Conservation (phyloP, 2,329 filamentous ascomycete species). For the Aspergillus sp. region DNA sequence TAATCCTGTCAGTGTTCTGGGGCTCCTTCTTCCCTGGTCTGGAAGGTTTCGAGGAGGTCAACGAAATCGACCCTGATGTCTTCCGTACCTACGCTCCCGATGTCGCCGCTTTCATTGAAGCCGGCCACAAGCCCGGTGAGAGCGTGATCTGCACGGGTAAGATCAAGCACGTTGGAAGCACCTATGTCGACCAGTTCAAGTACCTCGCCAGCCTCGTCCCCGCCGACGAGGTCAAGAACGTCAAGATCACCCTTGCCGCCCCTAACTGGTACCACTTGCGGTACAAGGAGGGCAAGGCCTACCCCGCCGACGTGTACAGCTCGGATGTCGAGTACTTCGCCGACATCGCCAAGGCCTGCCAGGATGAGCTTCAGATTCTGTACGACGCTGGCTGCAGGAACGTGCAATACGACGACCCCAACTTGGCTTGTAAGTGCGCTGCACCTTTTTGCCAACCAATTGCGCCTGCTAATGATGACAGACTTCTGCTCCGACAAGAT, state of each 20-base stretch:
- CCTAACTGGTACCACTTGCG: slow-evolving; percentile 65
- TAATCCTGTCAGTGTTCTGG: slow-evolving; percentile 44
- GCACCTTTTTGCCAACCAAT: neutral
- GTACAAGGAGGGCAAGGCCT: slow-evolving; percentile 50
- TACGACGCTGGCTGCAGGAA: slow-evolving; percentile 59
- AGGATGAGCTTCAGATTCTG: slow-evolving; percentile 54
- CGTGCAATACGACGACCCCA: slow-evolving; percentile 62
- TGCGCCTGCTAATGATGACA: slow-evolving; percentile 21
- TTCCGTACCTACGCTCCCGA: slow-evolving; percentile 56
- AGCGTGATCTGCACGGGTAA: slow-evolving; percentile 53
- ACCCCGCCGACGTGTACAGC: slow-evolving; percentile 50
- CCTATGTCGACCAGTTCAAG: slow-evolving; percentile 53
- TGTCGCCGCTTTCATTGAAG: slow-evolving; percentile 56
- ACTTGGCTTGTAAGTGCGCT: slow-evolving; percentile 54
- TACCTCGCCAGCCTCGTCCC: slow-evolving; percentile 55
- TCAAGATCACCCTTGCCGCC: slow-evolving; percentile 62
- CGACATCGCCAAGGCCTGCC: slow-evolving; percentile 60
- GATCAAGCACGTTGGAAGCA: slow-evolving; percentile 52
- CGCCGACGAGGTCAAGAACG: slow-evolving; percentile 55
- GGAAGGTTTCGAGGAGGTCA: slow-evolving; percentile 50
- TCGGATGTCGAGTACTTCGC: slow-evolving; percentile 57
- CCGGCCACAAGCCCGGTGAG: slow-evolving; percentile 50
- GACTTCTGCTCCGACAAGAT: slow-evolving; percentile 70
- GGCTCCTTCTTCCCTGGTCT: slow-evolving; percentile 51
- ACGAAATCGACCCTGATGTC: slow-evolving; percentile 42